Evolutionary conservation across 176 grass and related monocot genomes (phyloP).

Genomic region (Areca catechu): DNA sequence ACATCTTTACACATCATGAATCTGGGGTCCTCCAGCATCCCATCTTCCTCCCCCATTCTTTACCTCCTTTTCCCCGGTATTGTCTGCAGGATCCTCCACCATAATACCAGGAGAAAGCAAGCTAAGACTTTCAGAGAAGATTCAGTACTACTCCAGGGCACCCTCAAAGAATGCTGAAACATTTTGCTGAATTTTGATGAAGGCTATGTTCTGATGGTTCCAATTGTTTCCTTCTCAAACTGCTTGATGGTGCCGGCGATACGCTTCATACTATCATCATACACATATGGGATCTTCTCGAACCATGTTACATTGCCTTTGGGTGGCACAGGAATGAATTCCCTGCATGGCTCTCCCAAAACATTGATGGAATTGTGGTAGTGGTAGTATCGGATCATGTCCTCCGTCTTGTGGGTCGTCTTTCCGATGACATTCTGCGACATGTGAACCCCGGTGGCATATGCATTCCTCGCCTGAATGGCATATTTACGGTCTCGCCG

Average conservation of each 20-base stretch:
- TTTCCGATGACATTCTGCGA: constrained; percentile 84
- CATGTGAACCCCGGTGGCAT: constrained; percentile 84
- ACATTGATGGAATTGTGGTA: constrained; percentile 96
- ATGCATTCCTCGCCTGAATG: constrained; percentile 69
- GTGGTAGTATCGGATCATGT: constrained; percentile 85
- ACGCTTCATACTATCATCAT: constrained; percentile 64
- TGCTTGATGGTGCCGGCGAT: constrained; percentile 23
- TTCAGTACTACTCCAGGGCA: no score
- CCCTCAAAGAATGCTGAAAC: no score
- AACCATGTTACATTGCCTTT: constrained; percentile 56
- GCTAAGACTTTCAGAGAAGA: no score
- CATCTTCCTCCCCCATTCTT: no score
- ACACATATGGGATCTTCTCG: constrained; percentile 72
- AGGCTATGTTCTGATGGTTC: not conserved
- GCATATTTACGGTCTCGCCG: constrained; percentile 78
- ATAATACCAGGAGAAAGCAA: no score
- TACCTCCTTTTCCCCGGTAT: no score
- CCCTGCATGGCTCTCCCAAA: constrained; percentile 50
- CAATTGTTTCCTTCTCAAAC: constrained; percentile 37
- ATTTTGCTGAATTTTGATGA: no score
- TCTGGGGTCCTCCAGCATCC: no score
- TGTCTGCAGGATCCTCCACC: no score
- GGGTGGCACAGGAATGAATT: constrained; percentile 46
- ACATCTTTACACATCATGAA: no score
- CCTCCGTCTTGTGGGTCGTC: constrained; percentile 89